Conservation (phyloP, 768 basidiomycete genomes). For the Termitomyces bulborhizus region DNA sequence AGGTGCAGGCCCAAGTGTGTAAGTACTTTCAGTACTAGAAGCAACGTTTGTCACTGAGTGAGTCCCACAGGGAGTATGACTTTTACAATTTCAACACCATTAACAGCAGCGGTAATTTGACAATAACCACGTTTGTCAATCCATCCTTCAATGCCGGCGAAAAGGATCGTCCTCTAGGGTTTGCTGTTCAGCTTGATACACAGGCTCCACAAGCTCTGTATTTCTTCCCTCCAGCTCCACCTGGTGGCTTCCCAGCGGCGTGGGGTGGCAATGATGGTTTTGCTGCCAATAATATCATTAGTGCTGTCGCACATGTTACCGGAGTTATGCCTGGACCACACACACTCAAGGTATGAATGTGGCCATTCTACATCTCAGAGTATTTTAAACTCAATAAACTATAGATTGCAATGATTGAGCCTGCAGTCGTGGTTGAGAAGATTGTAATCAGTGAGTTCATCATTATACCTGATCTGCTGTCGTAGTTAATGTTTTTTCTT, state of each 20-base stretch:
- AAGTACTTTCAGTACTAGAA: constrained; percentile 14
- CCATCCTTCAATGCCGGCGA: constrained; percentile 50
- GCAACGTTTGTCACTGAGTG: background rate
- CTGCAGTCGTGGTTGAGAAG: constrained; percentile 57
- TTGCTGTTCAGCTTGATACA: constrained; percentile 47
- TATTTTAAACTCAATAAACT: background rate
- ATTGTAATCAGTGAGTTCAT: constrained; percentile 46
- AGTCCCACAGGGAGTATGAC: constrained; percentile 47
- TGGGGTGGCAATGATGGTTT: constrained; percentile 50
- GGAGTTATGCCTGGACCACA: constrained; percentile 46
- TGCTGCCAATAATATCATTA: constrained; percentile 47
- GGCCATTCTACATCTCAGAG: background rate
- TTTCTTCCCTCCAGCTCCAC: constrained; percentile 40
- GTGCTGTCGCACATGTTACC: constrained; percentile 31
- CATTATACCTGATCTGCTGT: background rate
- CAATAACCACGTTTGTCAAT: constrained; percentile 41
- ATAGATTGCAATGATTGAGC: constrained; percentile 49
- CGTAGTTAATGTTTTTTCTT: constrained; percentile 2
- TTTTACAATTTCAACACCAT: constrained; percentile 55
- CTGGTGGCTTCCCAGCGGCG: constrained; percentile 38
- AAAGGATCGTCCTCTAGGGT: constrained; percentile 40
- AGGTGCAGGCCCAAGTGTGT: constrained; percentile 59
- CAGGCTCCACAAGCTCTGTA: constrained; percentile 32
- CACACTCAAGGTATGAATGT: constrained; percentile 43
- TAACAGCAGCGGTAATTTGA: constrained; percentile 34